phyloP scores from a whole-genome alignment of 1,284 basidiomycete genomes.

The Amylostereum chailletii region DNA sequence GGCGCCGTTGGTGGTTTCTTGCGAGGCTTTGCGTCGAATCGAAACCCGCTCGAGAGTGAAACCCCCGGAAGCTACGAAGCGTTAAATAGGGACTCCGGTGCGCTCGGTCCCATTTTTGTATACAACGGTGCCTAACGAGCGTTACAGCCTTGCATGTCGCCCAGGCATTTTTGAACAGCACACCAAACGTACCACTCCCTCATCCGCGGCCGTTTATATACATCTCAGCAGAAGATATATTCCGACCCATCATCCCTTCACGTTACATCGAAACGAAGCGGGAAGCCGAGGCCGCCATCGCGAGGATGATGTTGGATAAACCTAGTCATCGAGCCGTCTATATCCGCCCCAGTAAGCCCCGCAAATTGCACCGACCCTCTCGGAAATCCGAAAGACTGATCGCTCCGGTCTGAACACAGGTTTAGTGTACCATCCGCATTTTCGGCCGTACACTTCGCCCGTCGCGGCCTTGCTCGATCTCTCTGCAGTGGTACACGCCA shows the following conservation, averaged over 20 bases:
- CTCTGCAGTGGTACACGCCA: constrained; percentile 58
- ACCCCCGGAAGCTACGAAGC: constrained; percentile 56
- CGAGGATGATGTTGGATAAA: constrained; percentile 31
- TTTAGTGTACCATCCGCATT: constrained; percentile 92
- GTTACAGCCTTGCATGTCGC: constrained; percentile 62
- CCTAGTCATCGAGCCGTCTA: constrained; percentile 59
- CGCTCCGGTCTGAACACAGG: constrained; percentile 35
- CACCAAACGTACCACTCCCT: constrained; percentile 20
- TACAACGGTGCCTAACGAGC: constrained; percentile 5
- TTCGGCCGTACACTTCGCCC: constrained; percentile 81
- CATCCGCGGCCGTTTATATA: constrained; percentile 75
- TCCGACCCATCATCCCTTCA: constrained; percentile 76
- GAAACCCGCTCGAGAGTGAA: constrained; percentile 59
- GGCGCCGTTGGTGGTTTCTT: constrained; percentile 44
- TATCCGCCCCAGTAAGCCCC: constrained; percentile 72
- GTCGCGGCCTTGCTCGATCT: constrained; percentile 81
- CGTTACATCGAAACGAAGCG: constrained; percentile 88
- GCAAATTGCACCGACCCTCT: no score
- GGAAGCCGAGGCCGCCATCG: constrained; percentile 74
- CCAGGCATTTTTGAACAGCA: constrained; percentile 55
- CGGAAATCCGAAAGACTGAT: no score
- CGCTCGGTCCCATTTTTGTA: constrained; percentile 19
- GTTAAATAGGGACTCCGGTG: constrained; percentile 89
- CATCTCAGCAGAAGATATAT: constrained; percentile 92
- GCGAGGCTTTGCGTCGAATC: constrained; percentile 23